Conservation (phyloP, 169 alveolate species). For the Plasmodium falciparum region DNA sequence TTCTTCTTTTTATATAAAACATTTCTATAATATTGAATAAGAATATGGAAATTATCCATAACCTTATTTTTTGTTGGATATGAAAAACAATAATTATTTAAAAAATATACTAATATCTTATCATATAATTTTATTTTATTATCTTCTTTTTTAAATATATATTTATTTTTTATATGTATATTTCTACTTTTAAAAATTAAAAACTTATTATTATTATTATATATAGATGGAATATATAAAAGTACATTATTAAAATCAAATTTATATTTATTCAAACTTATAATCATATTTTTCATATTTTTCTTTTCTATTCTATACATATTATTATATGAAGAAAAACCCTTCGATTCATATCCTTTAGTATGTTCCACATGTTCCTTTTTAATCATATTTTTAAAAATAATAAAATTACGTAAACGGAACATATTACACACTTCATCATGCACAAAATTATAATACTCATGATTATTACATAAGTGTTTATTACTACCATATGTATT, state of each 20-base stretch:
- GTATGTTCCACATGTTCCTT: background rate
- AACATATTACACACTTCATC: background rate
- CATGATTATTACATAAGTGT: background rate
- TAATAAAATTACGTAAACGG: background rate
- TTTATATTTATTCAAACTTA: slow-evolving; percentile 36
- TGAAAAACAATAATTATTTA: slow-evolving; percentile 13
- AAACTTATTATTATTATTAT: slow-evolving; percentile 23
- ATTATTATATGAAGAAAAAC: background rate
- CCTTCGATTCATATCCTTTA: background rate
- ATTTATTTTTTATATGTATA: slow-evolving; percentile 36
- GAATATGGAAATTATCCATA: slow-evolving; percentile 12
- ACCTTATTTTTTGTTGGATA: background rate
- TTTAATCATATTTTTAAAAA: background rate
- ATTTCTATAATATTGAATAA: slow-evolving; percentile 31
- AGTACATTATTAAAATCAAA: slow-evolving; percentile 7
- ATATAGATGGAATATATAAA: slow-evolving; percentile 22
- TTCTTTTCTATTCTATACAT: slow-evolving; percentile 12
- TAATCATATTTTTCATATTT: slow-evolving; percentile 14
- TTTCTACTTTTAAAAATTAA: slow-evolving; percentile 16
- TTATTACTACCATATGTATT: too few species aligned
- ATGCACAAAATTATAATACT: background rate
- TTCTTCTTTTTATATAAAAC: slow-evolving; percentile 5
- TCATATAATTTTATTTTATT: slow-evolving; percentile 23
- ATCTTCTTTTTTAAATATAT: background rate
- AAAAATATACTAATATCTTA: slow-evolving; percentile 19